These are phyloP conservation scores for Carallia pectinifolia DNA, from an alignment of 345 rosid genomes.

Conservation along the genomic window DNA sequence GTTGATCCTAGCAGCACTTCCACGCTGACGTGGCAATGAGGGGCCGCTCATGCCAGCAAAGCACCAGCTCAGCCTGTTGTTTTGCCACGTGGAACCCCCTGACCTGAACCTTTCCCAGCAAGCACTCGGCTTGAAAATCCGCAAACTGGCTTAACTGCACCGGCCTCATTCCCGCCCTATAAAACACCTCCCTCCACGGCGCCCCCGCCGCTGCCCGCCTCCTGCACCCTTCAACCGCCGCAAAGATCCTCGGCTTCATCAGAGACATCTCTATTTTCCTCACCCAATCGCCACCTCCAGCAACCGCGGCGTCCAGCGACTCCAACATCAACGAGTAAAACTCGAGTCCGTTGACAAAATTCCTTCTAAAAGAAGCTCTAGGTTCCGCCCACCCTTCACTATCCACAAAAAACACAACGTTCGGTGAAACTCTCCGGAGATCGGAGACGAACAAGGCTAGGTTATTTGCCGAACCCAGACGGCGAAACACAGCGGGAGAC, in stretches of 20 bases:
- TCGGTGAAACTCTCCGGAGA: constrained; percentile 54
- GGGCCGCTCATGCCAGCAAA: constrained; percentile 84
- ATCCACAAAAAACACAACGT: constrained; percentile 66
- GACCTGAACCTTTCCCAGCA: constrained; percentile 69
- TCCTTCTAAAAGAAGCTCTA: constrained; percentile 64
- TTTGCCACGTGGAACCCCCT: constrained; percentile 90
- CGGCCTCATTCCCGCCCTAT: constrained; percentile 77
- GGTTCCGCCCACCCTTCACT: constrained; percentile 62
- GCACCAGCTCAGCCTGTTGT: constrained; percentile 80
- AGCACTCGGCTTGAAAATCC: constrained; percentile 70
- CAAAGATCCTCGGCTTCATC: constrained; percentile 54
- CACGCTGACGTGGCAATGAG: constrained; percentile 89
- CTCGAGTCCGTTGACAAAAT: constrained; percentile 63
- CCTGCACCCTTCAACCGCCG: constrained; percentile 58
- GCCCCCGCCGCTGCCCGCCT: constrained; percentile 37
- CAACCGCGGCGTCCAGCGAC: constrained; percentile 74
- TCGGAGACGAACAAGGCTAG: constrained; percentile 48
- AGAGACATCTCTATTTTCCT: constrained; percentile 66
- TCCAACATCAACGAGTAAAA: constrained; percentile 74
- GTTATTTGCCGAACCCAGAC: constrained; percentile 42
- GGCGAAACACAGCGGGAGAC: constrained; percentile 63
- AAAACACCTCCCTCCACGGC: constrained; percentile 72
- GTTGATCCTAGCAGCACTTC: constrained; percentile 32
- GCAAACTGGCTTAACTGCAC: constrained; percentile 81
- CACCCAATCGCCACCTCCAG: constrained; percentile 47